A percentile compares a stretch with the other conserved stretches of the same genome.
Conservation (phyloP, 1,284 basidiomycete genomes). For the Phlebopus sp. region DNA sequence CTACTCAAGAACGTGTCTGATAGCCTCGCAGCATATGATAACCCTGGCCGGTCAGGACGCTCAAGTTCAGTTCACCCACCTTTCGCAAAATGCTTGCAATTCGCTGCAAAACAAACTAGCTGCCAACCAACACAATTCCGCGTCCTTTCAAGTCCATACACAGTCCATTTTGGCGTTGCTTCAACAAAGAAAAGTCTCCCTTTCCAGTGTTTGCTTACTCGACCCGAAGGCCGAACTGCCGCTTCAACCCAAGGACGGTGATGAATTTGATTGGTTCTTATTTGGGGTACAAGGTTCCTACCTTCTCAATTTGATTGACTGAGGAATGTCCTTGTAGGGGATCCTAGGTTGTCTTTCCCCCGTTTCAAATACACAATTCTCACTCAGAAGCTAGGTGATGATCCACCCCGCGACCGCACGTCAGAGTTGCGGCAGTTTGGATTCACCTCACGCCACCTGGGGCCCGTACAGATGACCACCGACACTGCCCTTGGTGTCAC, state of each 20-base stretch:
- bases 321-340: constrained; percentile 39
- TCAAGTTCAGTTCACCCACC: constrained; percentile 79
- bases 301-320: constrained; percentile 4
- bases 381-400: constrained; percentile 61
- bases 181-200: constrained; percentile 41
- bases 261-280: constrained; percentile 81
- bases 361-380: not conserved
- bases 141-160: constrained; percentile 49
- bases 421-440: constrained; percentile 83
- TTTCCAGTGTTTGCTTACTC: constrained; percentile 77
- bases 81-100: constrained; percentile 66
- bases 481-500: constrained; percentile 96
- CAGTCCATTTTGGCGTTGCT: constrained; percentile 68
- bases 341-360: constrained; percentile 49
- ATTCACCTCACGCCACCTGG: constrained; percentile 83
- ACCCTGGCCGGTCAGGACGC: constrained; percentile 65
- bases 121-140: constrained; percentile 18
- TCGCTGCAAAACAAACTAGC: constrained; percentile 52
- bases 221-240: constrained; percentile 79
- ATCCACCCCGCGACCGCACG: constrained; percentile 88
- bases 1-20: not conserved
- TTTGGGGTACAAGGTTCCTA: constrained; percentile 63
- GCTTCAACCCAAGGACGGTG: constrained; percentile 73
- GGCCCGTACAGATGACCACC: constrained; percentile 94
- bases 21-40: constrained; percentile 74